phyloP scores from a whole-genome alignment of 176 grass and related monocot species.

The Themeda triandra region DNA sequence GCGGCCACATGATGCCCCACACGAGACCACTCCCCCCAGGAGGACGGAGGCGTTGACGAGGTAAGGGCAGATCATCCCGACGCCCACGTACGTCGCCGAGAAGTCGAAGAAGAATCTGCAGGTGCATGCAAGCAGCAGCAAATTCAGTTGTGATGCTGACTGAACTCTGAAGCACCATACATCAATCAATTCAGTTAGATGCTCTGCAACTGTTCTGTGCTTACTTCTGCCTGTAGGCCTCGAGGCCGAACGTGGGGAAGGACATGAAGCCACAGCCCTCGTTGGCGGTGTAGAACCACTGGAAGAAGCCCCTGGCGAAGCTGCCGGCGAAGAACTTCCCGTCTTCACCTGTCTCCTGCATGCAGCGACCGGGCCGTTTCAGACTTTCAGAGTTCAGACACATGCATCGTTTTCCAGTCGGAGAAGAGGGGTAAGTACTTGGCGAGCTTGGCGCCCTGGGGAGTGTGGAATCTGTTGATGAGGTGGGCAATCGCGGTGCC shows the following conservation, averaged over 20 bases:
- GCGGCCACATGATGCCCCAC: constrained; percentile 94
- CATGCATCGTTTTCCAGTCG: no score
- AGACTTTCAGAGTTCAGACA: not conserved
- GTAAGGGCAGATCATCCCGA: constrained; percentile 92
- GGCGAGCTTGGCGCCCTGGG: constrained; percentile 53
- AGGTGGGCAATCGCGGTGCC: constrained; percentile 69
- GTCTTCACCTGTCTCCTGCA: constrained; percentile 55
- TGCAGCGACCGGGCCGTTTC: not conserved
- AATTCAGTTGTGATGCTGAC: no score
- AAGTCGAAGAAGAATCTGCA: constrained; percentile 89
- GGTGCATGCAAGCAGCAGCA: not conserved
- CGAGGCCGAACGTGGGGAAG: constrained; percentile 55
- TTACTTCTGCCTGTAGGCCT: constrained; percentile 62
- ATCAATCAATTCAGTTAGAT: not conserved
- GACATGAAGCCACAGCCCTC: constrained; percentile 52
- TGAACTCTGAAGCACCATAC: no score
- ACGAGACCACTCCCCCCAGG: constrained; percentile 70
- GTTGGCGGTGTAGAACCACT: constrained; percentile 72
- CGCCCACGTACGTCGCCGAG: constrained; percentile 79
- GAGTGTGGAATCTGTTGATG: constrained; percentile 90
- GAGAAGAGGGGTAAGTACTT: constrained; percentile 35
- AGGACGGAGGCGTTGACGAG: constrained; percentile 83
- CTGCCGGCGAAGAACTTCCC: constrained; percentile 36
- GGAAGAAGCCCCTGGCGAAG: constrained; percentile 70
- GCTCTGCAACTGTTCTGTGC: not conserved